Base-by-base conservation (phyloP, 2,329 filamentous ascomycete genomes). In the Sporothrix inflata region DNA sequence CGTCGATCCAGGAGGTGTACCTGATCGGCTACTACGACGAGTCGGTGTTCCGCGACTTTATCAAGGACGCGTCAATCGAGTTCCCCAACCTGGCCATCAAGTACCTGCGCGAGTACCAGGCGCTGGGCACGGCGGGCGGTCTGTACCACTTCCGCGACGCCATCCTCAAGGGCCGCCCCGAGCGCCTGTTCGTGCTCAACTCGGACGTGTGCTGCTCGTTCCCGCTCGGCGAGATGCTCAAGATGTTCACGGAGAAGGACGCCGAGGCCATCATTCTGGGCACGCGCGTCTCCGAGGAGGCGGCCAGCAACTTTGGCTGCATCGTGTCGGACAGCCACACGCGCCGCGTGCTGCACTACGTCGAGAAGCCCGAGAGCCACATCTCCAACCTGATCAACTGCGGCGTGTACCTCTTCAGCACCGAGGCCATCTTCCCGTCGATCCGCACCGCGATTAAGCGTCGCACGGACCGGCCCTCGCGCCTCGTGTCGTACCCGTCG, bases 341-440 rank as follows among this genome's bases (percentile, higher is more conserved):
- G 75, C 94, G 95, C 81, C 94, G 95, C 76, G 96, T 99, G 61
- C 90, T 98, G 74, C 96, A 99, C 85, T 98, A 99, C 84, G 96
- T 99, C 81, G 96, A 98, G 88, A 98, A 98, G 86, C 96, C 96
- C 76, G 95, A 99, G 83, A 94, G 92, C 71, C 93, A 97, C 83
- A 98, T 99, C 83, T 97, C 93, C 79, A 98, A 98, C 85, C 87
- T 99, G 77, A 99, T 99, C 88, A 99, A 98, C 87, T 98, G 96
- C 83, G 96, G 96, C 78, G 94, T 99, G 79, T 99, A 98, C 85
- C 93, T 98, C 78, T 99, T 99, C 83, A 89, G 92, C 76, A 96
- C 94, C 75, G 94, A 98, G 77, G 93, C 91, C 82, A 97, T 98
- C 85, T 98, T 98, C 88, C 95, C 95, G 75, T 93, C 93, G 77